Evolutionary conservation across 176 grass and related monocot genomes (phyloP).

Genomic region (Bonia amplexicaulis): DNA sequence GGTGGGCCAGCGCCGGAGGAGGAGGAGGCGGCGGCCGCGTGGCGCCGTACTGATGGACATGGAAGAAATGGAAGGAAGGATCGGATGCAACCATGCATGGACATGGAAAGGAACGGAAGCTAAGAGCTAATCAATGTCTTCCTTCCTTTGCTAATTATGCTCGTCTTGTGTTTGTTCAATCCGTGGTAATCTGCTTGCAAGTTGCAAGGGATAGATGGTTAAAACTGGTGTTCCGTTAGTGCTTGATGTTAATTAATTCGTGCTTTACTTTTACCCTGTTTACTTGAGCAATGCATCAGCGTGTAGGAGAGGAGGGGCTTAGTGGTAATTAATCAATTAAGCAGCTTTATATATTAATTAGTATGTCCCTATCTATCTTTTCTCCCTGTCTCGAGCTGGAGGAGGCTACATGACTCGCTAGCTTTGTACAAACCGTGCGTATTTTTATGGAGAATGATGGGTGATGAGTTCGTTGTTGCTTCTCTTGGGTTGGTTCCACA

Average conservation of each 20-base stretch:
- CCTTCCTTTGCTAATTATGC: conserved; percentile 21
- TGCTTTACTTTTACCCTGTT: not conserved
- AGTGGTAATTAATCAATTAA: conserved; percentile 1
- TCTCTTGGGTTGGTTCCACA: conserved; percentile 23
- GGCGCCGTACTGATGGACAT: conserved; percentile 44
- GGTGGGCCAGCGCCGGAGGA: conserved; percentile 27
- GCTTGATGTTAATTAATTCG: conserved; percentile 1
- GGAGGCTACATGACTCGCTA: not conserved
- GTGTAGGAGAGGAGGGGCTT: not conserved
- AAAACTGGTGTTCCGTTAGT: not conserved
- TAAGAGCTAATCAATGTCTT: conserved; percentile 23
- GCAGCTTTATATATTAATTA: conserved; percentile 1
- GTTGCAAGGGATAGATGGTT: conserved; percentile 2
- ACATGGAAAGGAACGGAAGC: conserved; percentile 21
- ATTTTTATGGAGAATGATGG: conserved; percentile 50
- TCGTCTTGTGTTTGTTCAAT: not conserved
- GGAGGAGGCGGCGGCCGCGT: conserved; percentile 18
- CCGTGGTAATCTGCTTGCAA: conserved; percentile 13
- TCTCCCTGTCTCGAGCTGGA: conserved; percentile 20
- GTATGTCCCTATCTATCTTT: conserved; percentile 9
- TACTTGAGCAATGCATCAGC: conserved; percentile 2
- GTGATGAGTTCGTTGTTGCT: conserved; percentile 36
- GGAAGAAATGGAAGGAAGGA: not conserved
- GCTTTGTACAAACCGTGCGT: conserved; percentile 15
- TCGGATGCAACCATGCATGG: not conserved